These are phyloP conservation scores for Debaryomyces psychrophilus DNA, from an alignment of 1,139 yeast genomes.

Conservation along the genomic window DNA sequence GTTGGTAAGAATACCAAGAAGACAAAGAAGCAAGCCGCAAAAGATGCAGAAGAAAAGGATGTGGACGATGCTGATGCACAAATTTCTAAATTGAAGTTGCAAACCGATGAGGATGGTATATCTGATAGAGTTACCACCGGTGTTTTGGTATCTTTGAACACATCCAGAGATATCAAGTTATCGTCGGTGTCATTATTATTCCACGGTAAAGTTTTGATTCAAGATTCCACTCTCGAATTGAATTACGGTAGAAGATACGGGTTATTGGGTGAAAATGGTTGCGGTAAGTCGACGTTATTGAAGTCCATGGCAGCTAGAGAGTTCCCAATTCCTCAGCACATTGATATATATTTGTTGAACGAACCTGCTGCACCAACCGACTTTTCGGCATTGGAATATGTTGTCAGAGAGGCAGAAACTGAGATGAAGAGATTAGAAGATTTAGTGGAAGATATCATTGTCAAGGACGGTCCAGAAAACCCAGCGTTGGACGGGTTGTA, in stretches of 20 bases:
- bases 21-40: conserved; percentile 57
- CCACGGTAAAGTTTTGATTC: conserved; percentile 96
- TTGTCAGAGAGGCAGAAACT: conserved; percentile 92
- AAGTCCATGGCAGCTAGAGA: conserved; percentile 95
- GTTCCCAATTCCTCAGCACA: conserved; percentile 88
- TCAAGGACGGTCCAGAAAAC: conserved; percentile 93
- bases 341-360: conserved; percentile 89
- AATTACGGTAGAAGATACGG: conserved; percentile 98
- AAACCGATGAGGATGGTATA: conserved; percentile 89
- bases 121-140: conserved; percentile 99
- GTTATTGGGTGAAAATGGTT: conserved; percentile 96
- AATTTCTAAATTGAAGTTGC: conserved; percentile 85
- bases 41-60: conserved; percentile 60
- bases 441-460: conserved; percentile 84
- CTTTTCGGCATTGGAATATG: conserved; percentile 91
- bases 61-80: conserved; percentile 71
- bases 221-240: conserved; percentile 88
- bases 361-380: conserved; percentile 98
- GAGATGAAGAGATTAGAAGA: conserved; percentile 92
- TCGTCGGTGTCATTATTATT: conserved; percentile 88
- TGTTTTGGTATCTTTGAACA: conserved; percentile 83
- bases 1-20: conserved; percentile 72
- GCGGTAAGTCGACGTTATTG: conserved; percentile 96
- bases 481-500: conserved; percentile 83
- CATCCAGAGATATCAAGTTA: conserved; percentile 93